Evolutionary conservation across 2,329 filamentous ascomycete species (phyloP), one percentile per base, ranked within the genome.

Genomic region (Amauroascus verrucosus): DNA sequence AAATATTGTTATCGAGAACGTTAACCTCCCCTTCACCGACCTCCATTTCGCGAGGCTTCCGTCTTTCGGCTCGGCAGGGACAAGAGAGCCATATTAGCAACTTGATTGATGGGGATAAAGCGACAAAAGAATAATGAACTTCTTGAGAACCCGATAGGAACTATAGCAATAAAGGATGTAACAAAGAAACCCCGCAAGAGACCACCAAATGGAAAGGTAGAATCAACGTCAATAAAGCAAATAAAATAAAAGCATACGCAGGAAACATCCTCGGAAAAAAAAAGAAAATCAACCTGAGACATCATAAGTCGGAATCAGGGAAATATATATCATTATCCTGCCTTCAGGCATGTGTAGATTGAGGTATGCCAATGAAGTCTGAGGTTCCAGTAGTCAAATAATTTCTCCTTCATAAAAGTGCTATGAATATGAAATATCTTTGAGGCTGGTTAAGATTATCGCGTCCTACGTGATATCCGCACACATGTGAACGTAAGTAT

Each of bases 51-150:
- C 40, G 20, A 16, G 20, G 20, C 14, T 28, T 20, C 16, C 28
- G 41, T 7, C 50, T 16, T 37, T 2, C 43, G 20, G 32, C 22
- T 2, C 41, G 49, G 22, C 49, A 35, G 16, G 26, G 28, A 18
- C 49, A 46, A 26, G 59, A 60, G 46, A 64, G 62, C 28, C 59
- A 64, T 35, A 54, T 65, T 22, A 63, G 61, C 47, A 56, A 61
- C 14, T 53, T 63, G 52, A 64, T 65, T 52, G 57, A 60, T 43
- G 49, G 52, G 48, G 58, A 58, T 38, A 56, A 58, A 32, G 41
- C 20, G 40, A 20, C 43, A 40, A 40, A 28, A 3, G 48, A 50
- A n/a, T 35, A 22, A 41, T 43, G 48, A 44, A 40, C 5, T 35
- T 13, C n/a, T 20, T 14, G n/a, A n/a, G n/a, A 43, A 26, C n/a